Evolutionary conservation across 2,329 filamentous ascomycete genomes (phyloP), one percentile per base, ranked within the genome.

Genomic region (Gaeumannomyces sp.): DNA sequence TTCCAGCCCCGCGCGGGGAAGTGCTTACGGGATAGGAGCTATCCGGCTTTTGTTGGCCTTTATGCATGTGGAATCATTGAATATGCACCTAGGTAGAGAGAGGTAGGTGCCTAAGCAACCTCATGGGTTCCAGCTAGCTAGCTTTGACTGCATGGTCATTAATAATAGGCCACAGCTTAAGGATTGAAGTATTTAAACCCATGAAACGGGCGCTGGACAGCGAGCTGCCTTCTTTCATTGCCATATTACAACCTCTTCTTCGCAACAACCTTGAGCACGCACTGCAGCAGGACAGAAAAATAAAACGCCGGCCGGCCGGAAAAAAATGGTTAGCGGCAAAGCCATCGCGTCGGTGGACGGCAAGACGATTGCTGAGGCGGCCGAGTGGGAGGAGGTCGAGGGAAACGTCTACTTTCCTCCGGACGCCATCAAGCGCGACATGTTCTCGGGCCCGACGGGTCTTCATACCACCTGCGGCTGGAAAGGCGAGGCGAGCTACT

Each of bases 401-500:
- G 83, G 83, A 31, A 86, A 85, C 72, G 78, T 86, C 66, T 86
- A 86, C 71, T 82, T 83, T 70, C 80, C 80, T 58, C 79, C 78
- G 0, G 74, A 76, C 10, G 73, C 79, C 10, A 72, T 85, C 66
- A 76, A 80, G 66, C 72, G 76, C 45, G 75, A 80, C 64, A 76
- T 76, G 67, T 79, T 86, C 67, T 73, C 71, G 57, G 73, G 76
- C 25, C 38, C 28, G 38, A 82, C 82, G 8, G 73, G 77, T 19
- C 77, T 79, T 14, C 76, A 75, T 58, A 85, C 83, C 0, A 73
- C 76, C 61, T 87, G 84, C 65, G 78, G 79, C 0, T 86, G 83
- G 83, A 87, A 86, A 71, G 84, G 84, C 3, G 76, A 80, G 35
- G 83, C 84, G 4, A 81, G 76, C 59, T 87, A 87, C 71, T 86